Evolutionary conservation across 306 rosid species (phyloP).

Genomic region (Prunus mongolica): DNA sequence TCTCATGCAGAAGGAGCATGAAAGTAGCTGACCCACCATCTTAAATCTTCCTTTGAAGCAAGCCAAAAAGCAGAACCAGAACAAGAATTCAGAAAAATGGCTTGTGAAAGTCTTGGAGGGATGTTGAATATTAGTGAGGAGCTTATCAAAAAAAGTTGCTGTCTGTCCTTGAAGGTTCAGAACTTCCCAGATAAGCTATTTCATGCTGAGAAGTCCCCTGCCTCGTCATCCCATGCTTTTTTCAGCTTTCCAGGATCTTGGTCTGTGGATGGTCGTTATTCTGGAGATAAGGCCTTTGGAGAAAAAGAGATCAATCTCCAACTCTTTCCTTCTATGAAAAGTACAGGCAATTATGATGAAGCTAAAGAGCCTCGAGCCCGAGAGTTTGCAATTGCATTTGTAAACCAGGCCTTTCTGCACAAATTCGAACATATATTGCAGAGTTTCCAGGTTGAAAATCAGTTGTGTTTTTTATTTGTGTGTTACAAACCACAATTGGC

Average conservation of each 20-base stretch:
- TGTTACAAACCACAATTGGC: neutral
- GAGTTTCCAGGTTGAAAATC: conserved; percentile 13
- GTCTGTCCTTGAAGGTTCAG: conserved; percentile 39
- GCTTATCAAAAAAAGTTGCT: conserved; percentile 30
- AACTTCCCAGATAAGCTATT: conserved; percentile 20
- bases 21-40: neutral
- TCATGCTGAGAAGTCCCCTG: conserved; percentile 2
- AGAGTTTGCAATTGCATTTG: conserved; percentile 25
- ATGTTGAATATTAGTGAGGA: conserved; percentile 31
- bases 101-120: conserved; percentile 27
- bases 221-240: conserved; percentile 19
- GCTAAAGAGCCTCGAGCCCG: neutral
- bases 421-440: conserved; percentile 29
- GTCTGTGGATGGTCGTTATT: conserved; percentile 36
- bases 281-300: conserved; percentile 31
- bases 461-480: conserved; percentile 28
- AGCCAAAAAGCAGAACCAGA: neutral
- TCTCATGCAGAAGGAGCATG: too few species aligned
- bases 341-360: conserved; percentile 54
- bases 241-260: conserved; percentile 53
- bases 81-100: conserved; percentile 25
- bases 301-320: conserved; percentile 31
- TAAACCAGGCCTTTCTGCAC: conserved; percentile 43
- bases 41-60: neutral
- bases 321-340: conserved; percentile 52